Evolutionary conservation across 116 monocot genomes (phyloP), one percentile per base, ranked within the genome.

Genomic region (Iris pallida): DNA sequence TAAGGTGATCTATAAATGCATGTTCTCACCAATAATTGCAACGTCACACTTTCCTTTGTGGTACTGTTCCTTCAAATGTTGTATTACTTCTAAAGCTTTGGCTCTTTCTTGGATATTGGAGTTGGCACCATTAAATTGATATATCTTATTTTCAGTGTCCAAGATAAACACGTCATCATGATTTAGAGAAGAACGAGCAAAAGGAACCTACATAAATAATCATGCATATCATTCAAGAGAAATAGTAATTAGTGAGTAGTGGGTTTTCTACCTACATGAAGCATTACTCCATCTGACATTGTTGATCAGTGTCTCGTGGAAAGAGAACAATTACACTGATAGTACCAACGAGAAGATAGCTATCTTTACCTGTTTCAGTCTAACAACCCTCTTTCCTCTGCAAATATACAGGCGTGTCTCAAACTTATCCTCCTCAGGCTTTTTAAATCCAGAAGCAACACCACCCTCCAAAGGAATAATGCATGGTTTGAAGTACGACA

Each of bases 81-180:
- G 96, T 72, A 96, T 85, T 20, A 92, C 92, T 79, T 96, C 96
- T 65, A 96, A 77, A 57, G 96, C 73, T 73, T 96, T 96, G 45
- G 92, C 96, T 76, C 92, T 96, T 77, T 96, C 96, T 87, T 96
- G 96, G 42, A 96, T 92, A 78, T 89, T 96, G 45, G 96, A 96
- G 64, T 87, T 89, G 58, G 87, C 86, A 78, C 96, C 96, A 80
- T 96, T 96, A 66, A 96, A 96, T 76, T 96, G 96, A 70, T 83
- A 96, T 78, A 96, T 87, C 78, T 96, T 96, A 41, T 81, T 74
- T 72, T 96, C 85, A 42, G 96, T 87, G 55, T 96, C 92, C 75
- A 92, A 85, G 75, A 96, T 96, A 78, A 96, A 96, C 16, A 96
- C 83, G 71, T 96, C 96, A 89, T 96, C 96, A 76, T 96, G 96